phyloP scores from a whole-genome alignment of 305 asterid genomes.

The Coffea humblotiana region DNA sequence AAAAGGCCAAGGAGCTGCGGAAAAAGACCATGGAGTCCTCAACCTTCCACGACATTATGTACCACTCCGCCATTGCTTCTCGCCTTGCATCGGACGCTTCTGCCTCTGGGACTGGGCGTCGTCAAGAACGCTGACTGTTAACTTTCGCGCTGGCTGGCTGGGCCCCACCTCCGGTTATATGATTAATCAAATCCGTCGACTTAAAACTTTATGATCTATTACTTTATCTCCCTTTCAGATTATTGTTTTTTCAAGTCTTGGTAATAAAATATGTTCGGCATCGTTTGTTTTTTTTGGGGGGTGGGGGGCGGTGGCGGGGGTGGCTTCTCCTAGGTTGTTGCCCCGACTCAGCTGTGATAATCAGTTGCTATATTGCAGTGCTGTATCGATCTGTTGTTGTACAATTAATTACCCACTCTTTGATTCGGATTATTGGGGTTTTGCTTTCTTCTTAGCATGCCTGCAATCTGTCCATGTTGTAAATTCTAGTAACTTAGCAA shows the following conservation, averaged over 20 bases:
- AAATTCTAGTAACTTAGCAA: too few species aligned
- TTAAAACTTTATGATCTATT: not conserved
- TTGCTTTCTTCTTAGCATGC: not conserved
- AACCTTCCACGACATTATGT: slow-evolving; percentile 61
- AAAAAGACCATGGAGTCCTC: slow-evolving; percentile 46
- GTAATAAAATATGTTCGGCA: slow-evolving; percentile 9
- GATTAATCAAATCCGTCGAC: slow-evolving; percentile 39
- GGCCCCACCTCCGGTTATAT: not conserved
- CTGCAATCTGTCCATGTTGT: too few species aligned
- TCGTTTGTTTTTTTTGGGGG: too few species aligned
- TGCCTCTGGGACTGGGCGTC: not conserved
- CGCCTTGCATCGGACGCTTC: slow-evolving; percentile 60
- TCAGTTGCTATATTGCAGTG: not conserved
- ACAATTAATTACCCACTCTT: too few species aligned
- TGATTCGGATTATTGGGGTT: too few species aligned
- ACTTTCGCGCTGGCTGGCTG: not conserved
- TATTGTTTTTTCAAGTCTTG: not conserved
- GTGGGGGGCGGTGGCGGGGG: too few species aligned
- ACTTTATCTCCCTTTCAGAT: not conserved
- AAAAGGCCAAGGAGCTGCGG: slow-evolving; percentile 68
- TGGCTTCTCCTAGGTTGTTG: too few species aligned
- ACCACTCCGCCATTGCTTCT: slow-evolving; percentile 72
- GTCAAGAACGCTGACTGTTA: slow-evolving; percentile 10
- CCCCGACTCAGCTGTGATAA: not conserved
- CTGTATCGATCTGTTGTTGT: not conserved